Conservation (phyloP, 495 filamentous ascomycete species). For the Aspergillus bertholletiae region DNA sequence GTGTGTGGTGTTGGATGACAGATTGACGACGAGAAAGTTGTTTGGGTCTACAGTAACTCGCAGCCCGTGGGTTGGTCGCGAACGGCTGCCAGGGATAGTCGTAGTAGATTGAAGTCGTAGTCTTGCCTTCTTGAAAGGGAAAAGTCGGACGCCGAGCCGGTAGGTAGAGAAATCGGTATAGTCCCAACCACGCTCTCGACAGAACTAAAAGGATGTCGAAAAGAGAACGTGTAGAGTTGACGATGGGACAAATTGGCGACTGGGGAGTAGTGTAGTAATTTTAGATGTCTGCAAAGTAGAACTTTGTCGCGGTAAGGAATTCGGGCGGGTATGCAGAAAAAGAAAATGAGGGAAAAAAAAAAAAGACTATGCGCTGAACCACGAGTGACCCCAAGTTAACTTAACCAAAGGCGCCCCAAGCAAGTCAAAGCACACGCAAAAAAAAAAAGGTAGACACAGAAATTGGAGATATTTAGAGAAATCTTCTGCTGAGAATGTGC, state of each 20-base stretch:
- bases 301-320: background rate
- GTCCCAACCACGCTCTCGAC: constrained; percentile 6
- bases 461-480: background rate
- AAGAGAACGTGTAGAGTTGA: background rate
- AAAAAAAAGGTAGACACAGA: background rate
- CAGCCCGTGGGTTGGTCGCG: constrained; percentile 14
- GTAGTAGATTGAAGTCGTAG: constrained; percentile 4
- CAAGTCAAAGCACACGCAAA: background rate
- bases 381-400: background rate
- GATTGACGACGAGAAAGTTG: background rate
- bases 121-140: constrained; percentile 26
- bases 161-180: constrained; percentile 19
- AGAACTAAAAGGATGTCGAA: background rate
- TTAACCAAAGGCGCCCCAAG: background rate
- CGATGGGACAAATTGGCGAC: background rate
- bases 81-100: constrained; percentile 37
- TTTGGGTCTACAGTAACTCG: constrained; percentile 4
- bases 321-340: constrained; percentile 1
- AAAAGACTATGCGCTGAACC: background rate
- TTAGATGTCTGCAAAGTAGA: background rate
- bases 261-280: background rate
- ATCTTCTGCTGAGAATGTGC: background rate
- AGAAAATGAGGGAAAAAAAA: constrained; percentile 2
- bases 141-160: constrained; percentile 18
- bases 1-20: background rate